Percentiles rank a stretch among this genome's conserved stretches.
These are phyloP conservation scores for Lotus japonicus DNA, from an alignment of 306 rosid species.

Conservation along the genomic window DNA sequence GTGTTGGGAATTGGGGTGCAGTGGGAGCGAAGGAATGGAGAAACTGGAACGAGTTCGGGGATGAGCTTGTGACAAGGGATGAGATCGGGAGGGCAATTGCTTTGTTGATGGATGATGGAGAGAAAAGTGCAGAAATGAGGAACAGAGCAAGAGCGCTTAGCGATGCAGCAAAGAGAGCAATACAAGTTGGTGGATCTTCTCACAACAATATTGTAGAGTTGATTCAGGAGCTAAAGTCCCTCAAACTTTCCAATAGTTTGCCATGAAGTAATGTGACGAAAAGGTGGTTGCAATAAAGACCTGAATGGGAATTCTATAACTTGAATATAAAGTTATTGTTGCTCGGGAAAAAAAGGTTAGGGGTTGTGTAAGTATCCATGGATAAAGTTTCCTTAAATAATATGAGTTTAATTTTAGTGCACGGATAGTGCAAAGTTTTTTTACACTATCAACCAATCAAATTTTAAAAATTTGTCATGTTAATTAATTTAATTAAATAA, in stretches of 20 bases:
- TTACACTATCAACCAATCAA: no score
- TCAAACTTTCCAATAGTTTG: not conserved
- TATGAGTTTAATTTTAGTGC: no score
- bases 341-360: no score
- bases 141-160: not conserved
- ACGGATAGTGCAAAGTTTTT: no score
- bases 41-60: conserved; percentile 22
- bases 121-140: conserved; percentile 14
- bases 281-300: no score
- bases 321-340: no score
- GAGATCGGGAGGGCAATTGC: conserved; percentile 17
- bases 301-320: no score
- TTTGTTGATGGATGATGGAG: conserved; percentile 10
- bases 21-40: conserved; percentile 33
- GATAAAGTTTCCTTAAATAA: no score
- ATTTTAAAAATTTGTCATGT: no score
- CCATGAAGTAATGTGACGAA: no score
- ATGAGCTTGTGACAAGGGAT: conserved; percentile 16
- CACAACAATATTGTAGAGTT: conserved; percentile 4
- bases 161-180: conserved; percentile 14
- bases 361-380: no score
- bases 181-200: conserved; percentile 29
- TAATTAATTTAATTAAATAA: no score
- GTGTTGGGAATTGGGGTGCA: conserved; percentile 30
- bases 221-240: conserved; percentile 4